phyloP scores from a whole-genome alignment of 352 stramenopile species.

The Phytopythium delawarense region DNA sequence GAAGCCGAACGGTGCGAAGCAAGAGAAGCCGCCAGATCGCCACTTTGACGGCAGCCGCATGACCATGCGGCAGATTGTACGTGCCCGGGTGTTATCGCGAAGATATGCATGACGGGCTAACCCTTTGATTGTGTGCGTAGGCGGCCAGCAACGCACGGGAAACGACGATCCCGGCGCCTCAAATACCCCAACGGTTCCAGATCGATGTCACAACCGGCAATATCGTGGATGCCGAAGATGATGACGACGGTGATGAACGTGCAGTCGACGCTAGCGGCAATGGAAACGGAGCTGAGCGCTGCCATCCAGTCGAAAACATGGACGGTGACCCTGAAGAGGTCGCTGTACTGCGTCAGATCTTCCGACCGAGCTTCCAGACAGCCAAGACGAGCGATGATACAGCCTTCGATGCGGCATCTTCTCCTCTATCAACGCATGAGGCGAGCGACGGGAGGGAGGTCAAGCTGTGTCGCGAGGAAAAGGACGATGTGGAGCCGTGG shows the following conservation, averaged over 20 bases:
- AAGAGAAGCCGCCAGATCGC: slow-evolving; percentile 8
- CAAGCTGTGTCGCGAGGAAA: background rate
- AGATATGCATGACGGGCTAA: background rate
- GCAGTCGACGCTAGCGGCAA: background rate
- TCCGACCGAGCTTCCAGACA: slow-evolving; percentile 10
- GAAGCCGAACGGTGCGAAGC: background rate
- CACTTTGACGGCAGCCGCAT: slow-evolving; percentile 61
- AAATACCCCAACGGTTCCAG: slow-evolving; percentile 40
- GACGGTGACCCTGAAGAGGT: slow-evolving; percentile 11
- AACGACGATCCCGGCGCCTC: slow-evolving; percentile 31
- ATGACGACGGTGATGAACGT: slow-evolving; percentile 1
- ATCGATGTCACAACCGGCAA: slow-evolving; percentile 48
- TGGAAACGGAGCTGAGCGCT: background rate
- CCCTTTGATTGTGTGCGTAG: slow-evolving; percentile 9
- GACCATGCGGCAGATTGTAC: slow-evolving; percentile 58
- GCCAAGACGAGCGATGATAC: background rate
- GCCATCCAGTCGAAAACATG: no score
- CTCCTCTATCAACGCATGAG: background rate
- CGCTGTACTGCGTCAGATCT: slow-evolving; percentile 24
- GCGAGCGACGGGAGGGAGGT: background rate
- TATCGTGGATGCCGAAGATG: slow-evolving; percentile 12
- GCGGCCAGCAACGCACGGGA: slow-evolving; percentile 37
- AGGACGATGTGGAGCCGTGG: slow-evolving; percentile 36
- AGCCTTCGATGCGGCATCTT: background rate
- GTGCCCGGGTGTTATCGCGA: background rate